Conservation (phyloP, 352 stramenopile species). For the Phytophthora aleatoria region DNA sequence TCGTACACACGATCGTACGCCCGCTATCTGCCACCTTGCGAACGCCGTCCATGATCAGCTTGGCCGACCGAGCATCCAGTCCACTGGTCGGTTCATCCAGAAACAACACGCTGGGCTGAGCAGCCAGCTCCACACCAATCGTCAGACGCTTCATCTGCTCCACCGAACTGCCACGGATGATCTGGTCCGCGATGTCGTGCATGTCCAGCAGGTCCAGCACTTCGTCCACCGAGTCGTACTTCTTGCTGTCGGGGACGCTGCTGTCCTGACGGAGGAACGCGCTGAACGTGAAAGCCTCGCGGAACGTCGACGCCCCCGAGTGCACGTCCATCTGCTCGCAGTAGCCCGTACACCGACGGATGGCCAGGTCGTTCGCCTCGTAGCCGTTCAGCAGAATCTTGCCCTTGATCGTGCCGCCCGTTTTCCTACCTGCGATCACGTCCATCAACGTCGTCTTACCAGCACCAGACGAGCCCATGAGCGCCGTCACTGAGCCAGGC, state of each 20-base stretch:
- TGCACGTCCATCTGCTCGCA: slow-evolving; percentile 89
- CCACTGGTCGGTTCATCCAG: slow-evolving; percentile 77
- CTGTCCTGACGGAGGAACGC: slow-evolving; percentile 70
- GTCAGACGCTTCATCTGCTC: slow-evolving; percentile 59
- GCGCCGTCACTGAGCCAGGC: no score
- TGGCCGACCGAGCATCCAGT: slow-evolving; percentile 77
- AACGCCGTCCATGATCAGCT: slow-evolving; percentile 80
- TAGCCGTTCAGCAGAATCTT: slow-evolving; percentile 57
- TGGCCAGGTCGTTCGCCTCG: slow-evolving; percentile 40
- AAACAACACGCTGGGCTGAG: slow-evolving; percentile 80
- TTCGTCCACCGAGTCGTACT: slow-evolving; percentile 43
- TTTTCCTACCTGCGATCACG: slow-evolving; percentile 84
- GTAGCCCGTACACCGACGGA: slow-evolving; percentile 48
- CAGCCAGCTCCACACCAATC: slow-evolving; percentile 69
- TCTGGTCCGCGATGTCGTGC: slow-evolving; percentile 87
- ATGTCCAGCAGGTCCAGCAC: slow-evolving; percentile 50
- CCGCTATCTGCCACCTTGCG: slow-evolving; percentile 76
- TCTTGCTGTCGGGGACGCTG: slow-evolving; percentile 29
- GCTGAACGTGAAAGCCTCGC: slow-evolving; percentile 88
- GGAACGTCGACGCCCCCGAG: slow-evolving; percentile 78
- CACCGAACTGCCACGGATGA: slow-evolving; percentile 41
- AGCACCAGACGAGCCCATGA: slow-evolving; percentile 79
- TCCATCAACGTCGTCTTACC: slow-evolving; percentile 92
- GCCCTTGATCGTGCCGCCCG: slow-evolving; percentile 60
- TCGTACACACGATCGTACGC: slow-evolving; percentile 85